Percentiles rank a stretch among this genome's conserved stretches.
These are phyloP conservation scores for Phylloporus sp. DNA, from an alignment of 1,284 basidiomycete genomes.

Conservation along the genomic window DNA sequence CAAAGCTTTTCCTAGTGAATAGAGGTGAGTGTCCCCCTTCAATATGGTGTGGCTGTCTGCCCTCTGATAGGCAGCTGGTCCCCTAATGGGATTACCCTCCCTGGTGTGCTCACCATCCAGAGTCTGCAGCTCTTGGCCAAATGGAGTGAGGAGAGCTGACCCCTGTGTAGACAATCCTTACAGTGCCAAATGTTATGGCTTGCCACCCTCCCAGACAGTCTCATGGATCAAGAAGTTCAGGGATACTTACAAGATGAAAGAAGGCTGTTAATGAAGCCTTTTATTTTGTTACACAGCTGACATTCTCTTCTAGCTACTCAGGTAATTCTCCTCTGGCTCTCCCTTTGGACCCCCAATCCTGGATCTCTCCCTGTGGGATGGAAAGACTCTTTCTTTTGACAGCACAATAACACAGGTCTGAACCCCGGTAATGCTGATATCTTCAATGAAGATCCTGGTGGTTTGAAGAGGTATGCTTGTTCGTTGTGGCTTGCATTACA, in stretches of 20 bases:
- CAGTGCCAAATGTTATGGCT: conserved; percentile 62
- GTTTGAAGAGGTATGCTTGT: no score
- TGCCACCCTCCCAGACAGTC: conserved; percentile 58
- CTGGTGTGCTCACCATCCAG: conserved; percentile 67
- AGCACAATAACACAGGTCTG: no score
- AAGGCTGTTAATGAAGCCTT: conserved; percentile 44
- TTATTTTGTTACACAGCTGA: no score
- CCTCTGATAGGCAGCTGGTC: conserved; percentile 53
- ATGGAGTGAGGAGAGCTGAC: conserved; percentile 1
- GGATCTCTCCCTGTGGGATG: no score
- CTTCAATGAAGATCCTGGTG: no score
- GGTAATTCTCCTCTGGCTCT: no score
- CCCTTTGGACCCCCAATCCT: no score
- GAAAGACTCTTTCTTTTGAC: no score
- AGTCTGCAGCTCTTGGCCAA: conserved; percentile 39
- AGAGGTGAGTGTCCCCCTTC: conserved; percentile 47
- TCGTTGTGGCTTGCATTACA: no score
- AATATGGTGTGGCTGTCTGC: neutral
- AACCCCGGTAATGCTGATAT: no score
- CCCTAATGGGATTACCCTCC: conserved; percentile 62
- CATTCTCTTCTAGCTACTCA: no score
- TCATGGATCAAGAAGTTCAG: conserved; percentile 67
- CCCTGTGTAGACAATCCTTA: conserved; percentile 47
- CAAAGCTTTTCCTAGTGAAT: conserved; percentile 57
- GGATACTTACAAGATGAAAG: conserved; percentile 56